Conservation (phyloP, 768 basidiomycete genomes). For the Butyriboletus loyo region DNA sequence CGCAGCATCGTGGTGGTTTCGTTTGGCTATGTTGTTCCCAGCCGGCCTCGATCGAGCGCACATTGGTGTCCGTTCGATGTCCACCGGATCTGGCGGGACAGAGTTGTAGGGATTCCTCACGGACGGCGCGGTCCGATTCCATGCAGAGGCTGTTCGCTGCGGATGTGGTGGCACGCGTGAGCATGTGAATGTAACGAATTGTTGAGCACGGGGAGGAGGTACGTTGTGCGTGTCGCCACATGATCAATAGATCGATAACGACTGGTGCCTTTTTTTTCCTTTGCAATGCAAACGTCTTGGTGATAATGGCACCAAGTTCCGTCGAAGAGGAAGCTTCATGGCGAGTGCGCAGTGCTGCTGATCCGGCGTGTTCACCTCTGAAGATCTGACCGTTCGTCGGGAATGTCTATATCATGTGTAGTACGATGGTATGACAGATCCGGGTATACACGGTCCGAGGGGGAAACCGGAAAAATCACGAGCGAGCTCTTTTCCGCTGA, state of each 20-base stretch:
- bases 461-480: neutral
- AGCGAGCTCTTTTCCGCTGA: conserved; percentile 14
- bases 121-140: conserved; percentile 75
- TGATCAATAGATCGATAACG: conserved; percentile 4
- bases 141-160: conserved; percentile 73
- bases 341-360: neutral
- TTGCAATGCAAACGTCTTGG: neutral
- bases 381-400: neutral
- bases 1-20: neutral
- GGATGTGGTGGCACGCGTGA: conserved; percentile 52
- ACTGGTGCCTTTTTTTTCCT: neutral
- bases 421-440: neutral
- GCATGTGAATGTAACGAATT: conserved; percentile 77
- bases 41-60: conserved; percentile 68
- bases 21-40: conserved; percentile 18
- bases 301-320: neutral
- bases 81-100: conserved; percentile 17
- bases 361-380: neutral
- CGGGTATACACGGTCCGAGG: neutral
- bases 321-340: neutral
- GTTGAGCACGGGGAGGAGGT: conserved; percentile 65
- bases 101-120: conserved; percentile 53
- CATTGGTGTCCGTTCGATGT: conserved; percentile 76
- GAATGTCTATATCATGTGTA: neutral
- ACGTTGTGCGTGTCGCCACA: neutral